Evolutionary conservation across 768 basidiomycete genomes (phyloP), one percentile per base, ranked within the genome.

Genomic region (Podaxis sp.): DNA sequence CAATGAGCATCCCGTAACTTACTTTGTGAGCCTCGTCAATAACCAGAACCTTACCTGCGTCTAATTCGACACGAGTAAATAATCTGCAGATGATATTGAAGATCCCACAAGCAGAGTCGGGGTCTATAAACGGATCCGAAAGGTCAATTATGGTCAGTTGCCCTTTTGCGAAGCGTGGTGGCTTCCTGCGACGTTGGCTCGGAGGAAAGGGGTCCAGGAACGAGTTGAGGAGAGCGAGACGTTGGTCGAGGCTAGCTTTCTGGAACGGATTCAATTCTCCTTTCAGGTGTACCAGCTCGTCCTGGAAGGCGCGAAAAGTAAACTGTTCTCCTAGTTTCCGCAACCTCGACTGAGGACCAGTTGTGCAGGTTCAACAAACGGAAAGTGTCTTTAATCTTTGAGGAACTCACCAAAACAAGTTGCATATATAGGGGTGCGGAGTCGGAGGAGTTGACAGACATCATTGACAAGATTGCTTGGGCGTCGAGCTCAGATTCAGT

Each of bases 11-110:
- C 46, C 49, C 15, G 6, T 1, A 63, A 30, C 74, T 40, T 57
- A 86, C 89, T 69, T 91, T 91, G 66, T 91, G 89, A 0, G 90
- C 89, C 62, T 91, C 90, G 50, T 91, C 89, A 0, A 91, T 85
- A 0, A 91, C 80, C 2, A 89, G 78, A 1, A 89, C 82, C 60
- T 90, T 90, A 4, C 88, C 89, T 0, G 85, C 87, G 3, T 73
- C 78, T 2, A 88, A 78, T 1, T 84, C 75, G 1, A 85, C 80
- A 30, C 89, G 79, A 11, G 88, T 80, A 66, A 91, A 91, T 1
- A 88, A 68, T 40, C 89, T 80, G 0, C 83, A 79, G 0, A 91
- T 72, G 5, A 91, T 88, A 62, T 91, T 88, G 58, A 91, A 91
- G 3, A 91, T 70, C 0, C 84, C 83, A 65, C 89, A 89, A 2